Evolutionary conservation across 345 rosid genomes (phyloP).

Genomic region (Gossypium sturtianum): DNA sequence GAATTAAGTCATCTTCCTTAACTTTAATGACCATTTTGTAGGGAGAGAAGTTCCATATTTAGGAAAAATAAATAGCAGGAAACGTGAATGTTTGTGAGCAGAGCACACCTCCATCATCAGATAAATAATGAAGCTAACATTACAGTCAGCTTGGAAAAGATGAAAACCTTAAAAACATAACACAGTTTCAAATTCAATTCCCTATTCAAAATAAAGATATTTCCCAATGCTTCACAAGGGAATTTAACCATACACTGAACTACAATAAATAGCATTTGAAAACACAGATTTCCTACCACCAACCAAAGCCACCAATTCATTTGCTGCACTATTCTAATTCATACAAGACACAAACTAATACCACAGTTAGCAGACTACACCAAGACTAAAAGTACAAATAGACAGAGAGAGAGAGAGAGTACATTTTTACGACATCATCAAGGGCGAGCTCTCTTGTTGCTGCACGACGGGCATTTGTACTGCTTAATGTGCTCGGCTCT

Average conservation of each 20-base stretch:
- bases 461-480: constrained; percentile 68
- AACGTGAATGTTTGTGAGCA: not conserved
- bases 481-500: constrained; percentile 63
- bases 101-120: not conserved
- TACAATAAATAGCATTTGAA: not conserved
- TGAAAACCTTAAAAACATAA: no score
- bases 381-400: not conserved
- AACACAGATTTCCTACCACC: not conserved
- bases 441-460: constrained; percentile 55
- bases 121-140: not conserved
- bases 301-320: constrained; percentile 6
- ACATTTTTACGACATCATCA: constrained; percentile 28
- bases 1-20: not conserved
- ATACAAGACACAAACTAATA: not conserved
- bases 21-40: not conserved
- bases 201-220: not conserved
- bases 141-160: no score
- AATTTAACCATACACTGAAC: constrained; percentile 3
- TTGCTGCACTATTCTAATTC: constrained; percentile 10
- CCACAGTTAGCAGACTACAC: not conserved
- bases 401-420: not conserved
- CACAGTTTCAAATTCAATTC: not conserved
- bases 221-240: not conserved
- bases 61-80: not conserved
- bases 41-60: no score